These are phyloP conservation scores for Fusarium sp. DNA, from an alignment of 2,329 filamentous ascomycete species.

Conservation along the genomic window DNA sequence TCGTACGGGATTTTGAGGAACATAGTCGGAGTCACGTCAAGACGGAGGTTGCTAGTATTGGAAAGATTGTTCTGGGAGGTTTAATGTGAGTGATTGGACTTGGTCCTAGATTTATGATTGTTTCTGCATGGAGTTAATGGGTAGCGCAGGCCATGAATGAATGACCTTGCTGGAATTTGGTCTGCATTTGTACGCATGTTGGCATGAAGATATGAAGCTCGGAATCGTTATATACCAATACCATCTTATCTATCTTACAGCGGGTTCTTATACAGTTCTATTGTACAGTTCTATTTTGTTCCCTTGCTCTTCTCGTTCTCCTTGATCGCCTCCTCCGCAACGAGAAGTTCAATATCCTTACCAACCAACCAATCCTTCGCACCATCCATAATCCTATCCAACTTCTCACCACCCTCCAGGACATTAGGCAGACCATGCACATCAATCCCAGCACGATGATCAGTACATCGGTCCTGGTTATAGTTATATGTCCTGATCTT, in stretches of 20 bases:
- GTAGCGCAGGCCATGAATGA: slow-evolving; percentile 35
- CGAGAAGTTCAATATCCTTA: slow-evolving; percentile 77
- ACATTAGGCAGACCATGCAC: slow-evolving; percentile 84
- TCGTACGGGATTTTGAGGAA: slow-evolving; percentile 95
- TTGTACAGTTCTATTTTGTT: slow-evolving; percentile 16
- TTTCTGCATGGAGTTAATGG: slow-evolving; percentile 39
- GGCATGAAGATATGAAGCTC: slow-evolving; percentile 26
- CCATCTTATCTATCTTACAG: slow-evolving; percentile 29
- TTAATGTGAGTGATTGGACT: slow-evolving; percentile 67
- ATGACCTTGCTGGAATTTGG: slow-evolving; percentile 40
- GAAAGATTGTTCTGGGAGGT: slow-evolving; percentile 89
- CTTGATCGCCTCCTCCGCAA: slow-evolving; percentile 69
- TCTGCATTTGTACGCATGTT: slow-evolving; percentile 10
- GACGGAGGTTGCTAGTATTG: slow-evolving; percentile 84
- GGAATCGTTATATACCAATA: slow-evolving; percentile 21
- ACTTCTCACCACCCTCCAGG: slow-evolving; percentile 76
- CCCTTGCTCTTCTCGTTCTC: slow-evolving; percentile 30
- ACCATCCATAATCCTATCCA: slow-evolving; percentile 82
- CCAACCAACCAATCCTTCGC: slow-evolving; percentile 81
- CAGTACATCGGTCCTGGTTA: slow-evolving; percentile 81
- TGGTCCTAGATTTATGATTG: neutral
- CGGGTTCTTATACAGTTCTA: slow-evolving; percentile 25
- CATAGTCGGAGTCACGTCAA: slow-evolving; percentile 80
- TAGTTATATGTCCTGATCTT: slow-evolving; percentile 95
- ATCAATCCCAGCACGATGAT: slow-evolving; percentile 85